Percentiles rank a stretch among this genome's conserved stretches.
Evolutionary conservation across 2,329 filamentous ascomycete species (phyloP).

Genomic region (Epichloe baconii): DNA sequence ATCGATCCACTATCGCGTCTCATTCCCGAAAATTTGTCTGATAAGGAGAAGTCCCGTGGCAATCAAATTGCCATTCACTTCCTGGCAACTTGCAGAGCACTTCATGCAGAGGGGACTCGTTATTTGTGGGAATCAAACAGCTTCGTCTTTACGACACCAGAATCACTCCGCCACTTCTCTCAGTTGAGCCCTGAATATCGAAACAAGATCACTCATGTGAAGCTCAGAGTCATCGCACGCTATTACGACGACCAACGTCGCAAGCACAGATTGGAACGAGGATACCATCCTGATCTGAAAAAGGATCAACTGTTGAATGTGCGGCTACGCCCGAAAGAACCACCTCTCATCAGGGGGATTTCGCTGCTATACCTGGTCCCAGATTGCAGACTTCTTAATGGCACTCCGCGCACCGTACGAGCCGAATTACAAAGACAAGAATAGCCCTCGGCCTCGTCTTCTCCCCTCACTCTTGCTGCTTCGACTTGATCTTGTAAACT

Average conservation of each 20-base stretch:
- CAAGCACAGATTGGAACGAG: slow-evolving; percentile 27
- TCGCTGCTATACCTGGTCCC: slow-evolving; percentile 40
- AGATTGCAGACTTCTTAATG: slow-evolving; percentile 38
- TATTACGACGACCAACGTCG: slow-evolving; percentile 40
- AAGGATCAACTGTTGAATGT: slow-evolving; percentile 29
- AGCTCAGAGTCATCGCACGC: slow-evolving; percentile 38
- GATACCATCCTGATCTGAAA: slow-evolving; percentile 30
- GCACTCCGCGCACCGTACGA: slow-evolving; percentile 38
- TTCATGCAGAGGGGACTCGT: slow-evolving; percentile 34
- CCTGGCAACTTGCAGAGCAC: slow-evolving; percentile 36
- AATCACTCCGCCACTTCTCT: slow-evolving; percentile 34
- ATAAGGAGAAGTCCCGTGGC: slow-evolving; percentile 27
- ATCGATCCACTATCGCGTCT: slow-evolving; percentile 38
- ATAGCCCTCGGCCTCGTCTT: slow-evolving; percentile 26
- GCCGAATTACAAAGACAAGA: slow-evolving; percentile 23
- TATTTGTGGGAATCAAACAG: slow-evolving; percentile 38
- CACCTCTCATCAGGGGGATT: slow-evolving; percentile 36
- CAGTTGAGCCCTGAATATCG: slow-evolving; percentile 31
- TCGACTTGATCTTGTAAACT: slow-evolving; percentile 43
- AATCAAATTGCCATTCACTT: slow-evolving; percentile 41
- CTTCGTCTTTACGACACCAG: slow-evolving; percentile 41
- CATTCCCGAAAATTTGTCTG: slow-evolving; percentile 29
- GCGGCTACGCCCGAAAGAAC: slow-evolving; percentile 29
- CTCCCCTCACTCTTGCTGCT: slow-evolving; percentile 33
- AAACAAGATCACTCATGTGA: slow-evolving; percentile 30